phyloP scores from a whole-genome alignment of 352 stramenopile genomes.

The Phytopythium ostracodes region DNA sequence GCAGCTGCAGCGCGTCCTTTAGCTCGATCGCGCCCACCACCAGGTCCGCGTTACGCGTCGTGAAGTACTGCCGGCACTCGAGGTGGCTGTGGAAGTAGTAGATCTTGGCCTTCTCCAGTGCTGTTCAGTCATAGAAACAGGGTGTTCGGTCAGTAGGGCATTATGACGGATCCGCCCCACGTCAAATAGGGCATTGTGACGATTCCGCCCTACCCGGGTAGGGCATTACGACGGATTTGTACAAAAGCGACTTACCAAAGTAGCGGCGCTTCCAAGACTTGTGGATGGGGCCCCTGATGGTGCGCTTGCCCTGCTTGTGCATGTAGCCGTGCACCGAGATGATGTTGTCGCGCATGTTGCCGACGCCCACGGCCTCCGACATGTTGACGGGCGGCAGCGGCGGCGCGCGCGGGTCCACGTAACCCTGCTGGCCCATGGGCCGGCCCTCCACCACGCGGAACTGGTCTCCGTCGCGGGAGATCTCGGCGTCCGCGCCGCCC shows the following conservation, averaged over 20 bases:
- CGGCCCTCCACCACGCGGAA: constrained; percentile 50
- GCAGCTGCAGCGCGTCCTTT: constrained; percentile 83
- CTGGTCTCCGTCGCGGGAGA: constrained; percentile 34
- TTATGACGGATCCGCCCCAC: neutral
- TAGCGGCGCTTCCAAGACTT: constrained; percentile 87
- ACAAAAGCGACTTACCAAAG: constrained; percentile 36
- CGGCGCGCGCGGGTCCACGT: constrained; percentile 62
- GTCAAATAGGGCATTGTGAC: too few species aligned
- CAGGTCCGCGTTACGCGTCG: constrained; percentile 74
- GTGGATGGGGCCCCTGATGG: constrained; percentile 84
- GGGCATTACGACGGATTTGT: neutral
- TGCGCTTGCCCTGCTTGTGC: constrained; percentile 88
- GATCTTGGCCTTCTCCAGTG: constrained; percentile 84
- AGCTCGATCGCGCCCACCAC: constrained; percentile 80
- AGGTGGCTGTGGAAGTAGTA: constrained; percentile 88
- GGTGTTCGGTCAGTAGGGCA: neutral
- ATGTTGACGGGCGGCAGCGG: constrained; percentile 65
- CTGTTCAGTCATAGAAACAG: neutral
- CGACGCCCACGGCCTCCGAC: constrained; percentile 56
- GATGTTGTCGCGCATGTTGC: constrained; percentile 71
- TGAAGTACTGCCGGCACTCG: constrained; percentile 87
- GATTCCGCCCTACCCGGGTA: too few species aligned
- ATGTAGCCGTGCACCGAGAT: constrained; percentile 88
- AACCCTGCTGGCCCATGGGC: constrained; percentile 44
- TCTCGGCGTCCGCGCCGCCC: constrained; percentile 38